Evolutionary conservation across 139 green algal species (phyloP).

Genomic region (Chlamydomonas sp.): DNA sequence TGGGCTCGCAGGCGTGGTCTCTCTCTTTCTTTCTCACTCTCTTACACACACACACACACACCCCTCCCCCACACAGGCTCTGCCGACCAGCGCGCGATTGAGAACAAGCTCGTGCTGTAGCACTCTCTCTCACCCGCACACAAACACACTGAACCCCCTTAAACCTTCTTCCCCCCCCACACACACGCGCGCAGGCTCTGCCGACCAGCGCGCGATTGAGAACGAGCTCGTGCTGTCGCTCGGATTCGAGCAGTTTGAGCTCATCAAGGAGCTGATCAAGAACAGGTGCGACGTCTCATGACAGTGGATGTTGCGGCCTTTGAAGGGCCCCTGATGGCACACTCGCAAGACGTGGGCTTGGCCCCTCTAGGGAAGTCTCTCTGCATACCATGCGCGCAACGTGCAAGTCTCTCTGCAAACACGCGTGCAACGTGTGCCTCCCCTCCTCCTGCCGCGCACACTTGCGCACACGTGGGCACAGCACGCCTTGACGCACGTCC

Average conservation of each 20-base stretch:
- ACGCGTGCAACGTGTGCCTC: too few species aligned
- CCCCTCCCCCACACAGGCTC: conserved; percentile 25
- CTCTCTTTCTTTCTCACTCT: background rate
- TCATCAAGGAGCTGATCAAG: conserved; percentile 91
- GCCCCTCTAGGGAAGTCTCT: too few species aligned
- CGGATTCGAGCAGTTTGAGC: conserved; percentile 92
- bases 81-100: conserved; percentile 34
- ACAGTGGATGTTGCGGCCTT: too few species aligned
- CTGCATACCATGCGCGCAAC: too few species aligned
- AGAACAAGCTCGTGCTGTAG: background rate
- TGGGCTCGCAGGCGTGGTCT: background rate
- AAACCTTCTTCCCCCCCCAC: background rate
- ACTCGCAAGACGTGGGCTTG: too few species aligned
- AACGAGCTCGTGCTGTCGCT: conserved; percentile 82
- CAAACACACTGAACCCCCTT: too few species aligned
- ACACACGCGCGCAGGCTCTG: conserved; percentile 23
- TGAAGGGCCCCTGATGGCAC: too few species aligned
- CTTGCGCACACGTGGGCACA: too few species aligned
- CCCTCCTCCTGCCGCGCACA: too few species aligned
- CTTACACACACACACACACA: too few species aligned
- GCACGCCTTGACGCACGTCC: background rate
- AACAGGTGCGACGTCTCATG: conserved; percentile 69
- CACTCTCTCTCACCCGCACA: background rate
- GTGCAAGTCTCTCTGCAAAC: too few species aligned
- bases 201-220: conserved; percentile 70